Evolutionary conservation across 768 basidiomycete species (phyloP).

Genomic region (Asterophora parasitica): DNA sequence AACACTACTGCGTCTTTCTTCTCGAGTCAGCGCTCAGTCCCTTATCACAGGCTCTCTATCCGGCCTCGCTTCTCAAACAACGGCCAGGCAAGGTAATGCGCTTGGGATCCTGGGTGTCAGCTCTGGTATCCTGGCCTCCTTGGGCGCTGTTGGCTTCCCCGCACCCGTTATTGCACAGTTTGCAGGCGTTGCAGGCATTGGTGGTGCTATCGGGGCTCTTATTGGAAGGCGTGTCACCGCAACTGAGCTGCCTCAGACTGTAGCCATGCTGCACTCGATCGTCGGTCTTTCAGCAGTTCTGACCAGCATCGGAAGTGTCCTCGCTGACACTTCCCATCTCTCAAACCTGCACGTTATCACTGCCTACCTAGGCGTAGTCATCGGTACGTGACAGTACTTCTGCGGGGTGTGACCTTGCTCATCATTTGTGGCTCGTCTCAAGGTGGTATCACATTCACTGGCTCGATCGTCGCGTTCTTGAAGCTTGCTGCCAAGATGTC

Average conservation of each 20-base stretch:
- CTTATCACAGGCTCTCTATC: conserved; percentile 61
- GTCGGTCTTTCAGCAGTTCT: conserved; percentile 88
- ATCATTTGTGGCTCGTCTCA: conserved; percentile 7
- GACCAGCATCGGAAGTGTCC: conserved; percentile 79
- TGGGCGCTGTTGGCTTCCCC: conserved; percentile 80
- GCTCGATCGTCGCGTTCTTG: conserved; percentile 84
- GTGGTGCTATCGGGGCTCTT: conserved; percentile 62
- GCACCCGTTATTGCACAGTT: conserved; percentile 74
- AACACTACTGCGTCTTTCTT: background rate
- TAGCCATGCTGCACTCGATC: conserved; percentile 78
- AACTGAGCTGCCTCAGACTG: conserved; percentile 82
- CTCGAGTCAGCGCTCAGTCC: background rate
- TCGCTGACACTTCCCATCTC: conserved; percentile 64
- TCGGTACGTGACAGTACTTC: conserved; percentile 42
- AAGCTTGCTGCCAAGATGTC: conserved; percentile 83
- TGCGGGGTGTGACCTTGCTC: background rate
- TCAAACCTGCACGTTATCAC: conserved; percentile 75
- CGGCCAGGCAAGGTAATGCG: conserved; percentile 83
- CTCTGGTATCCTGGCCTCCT: conserved; percentile 75
- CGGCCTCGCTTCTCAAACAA: conserved; percentile 72
- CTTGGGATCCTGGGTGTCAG: conserved; percentile 85
- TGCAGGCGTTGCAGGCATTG: conserved; percentile 70
- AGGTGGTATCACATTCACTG: conserved; percentile 86
- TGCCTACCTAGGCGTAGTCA: conserved; percentile 81
- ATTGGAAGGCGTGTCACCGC: conserved; percentile 82